phyloP scores from a whole-genome alignment of 2,329 filamentous ascomycete species.

The Aspergillus melleus region DNA sequence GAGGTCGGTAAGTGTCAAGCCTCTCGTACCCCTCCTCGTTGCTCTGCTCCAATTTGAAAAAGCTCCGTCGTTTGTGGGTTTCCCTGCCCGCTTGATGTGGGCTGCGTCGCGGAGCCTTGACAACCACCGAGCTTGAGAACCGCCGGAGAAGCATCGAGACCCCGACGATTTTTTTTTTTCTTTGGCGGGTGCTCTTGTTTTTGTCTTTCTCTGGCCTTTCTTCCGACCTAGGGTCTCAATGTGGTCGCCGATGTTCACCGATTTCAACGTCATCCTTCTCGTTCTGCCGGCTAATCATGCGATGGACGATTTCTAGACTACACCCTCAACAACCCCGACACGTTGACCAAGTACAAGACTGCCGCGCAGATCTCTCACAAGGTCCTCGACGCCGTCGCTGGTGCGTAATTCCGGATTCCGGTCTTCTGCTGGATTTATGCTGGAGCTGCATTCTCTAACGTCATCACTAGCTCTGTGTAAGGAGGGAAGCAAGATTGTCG shows the following conservation, averaged over 20 bases:
- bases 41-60: constrained; percentile 24
- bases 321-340: constrained; percentile 86
- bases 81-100: constrained; percentile 17
- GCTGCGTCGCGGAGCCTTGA: constrained; percentile 20
- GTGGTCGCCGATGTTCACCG: background rate
- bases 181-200: background rate
- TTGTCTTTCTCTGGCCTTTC: background rate
- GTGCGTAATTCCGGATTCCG: constrained; percentile 38
- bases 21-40: constrained; percentile 17
- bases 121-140: constrained; percentile 3
- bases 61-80: constrained; percentile 37
- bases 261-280: background rate
- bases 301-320: constrained; percentile 62
- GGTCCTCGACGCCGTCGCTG: constrained; percentile 80
- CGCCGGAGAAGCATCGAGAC: background rate
- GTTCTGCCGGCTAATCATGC: constrained; percentile 14
- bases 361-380: constrained; percentile 94
- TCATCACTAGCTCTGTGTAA: constrained; percentile 60
- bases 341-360: constrained; percentile 98
- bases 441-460: constrained; percentile 21
- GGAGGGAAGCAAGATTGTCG: constrained; percentile 87
- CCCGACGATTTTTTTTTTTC: background rate
- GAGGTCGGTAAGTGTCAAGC: constrained; percentile 42
- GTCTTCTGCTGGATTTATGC: background rate
- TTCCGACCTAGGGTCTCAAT: background rate